Conservation (phyloP, 2,329 filamentous ascomycete genomes). For the Aulographum hederae region DNA sequence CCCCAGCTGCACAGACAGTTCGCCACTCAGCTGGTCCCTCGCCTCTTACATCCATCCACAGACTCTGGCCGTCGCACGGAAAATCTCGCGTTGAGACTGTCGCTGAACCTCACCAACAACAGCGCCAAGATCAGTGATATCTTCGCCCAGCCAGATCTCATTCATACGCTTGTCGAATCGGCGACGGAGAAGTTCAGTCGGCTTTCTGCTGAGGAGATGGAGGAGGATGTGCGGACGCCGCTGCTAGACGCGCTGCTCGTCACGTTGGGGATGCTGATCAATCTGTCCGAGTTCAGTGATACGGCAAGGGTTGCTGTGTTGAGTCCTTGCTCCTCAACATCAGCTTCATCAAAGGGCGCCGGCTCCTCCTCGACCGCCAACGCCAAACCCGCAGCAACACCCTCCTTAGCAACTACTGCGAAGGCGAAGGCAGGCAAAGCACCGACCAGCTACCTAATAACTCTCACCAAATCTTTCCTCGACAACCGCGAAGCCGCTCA, state of each 20-base stretch:
- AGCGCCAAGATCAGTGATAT: slow-evolving; percentile 48
- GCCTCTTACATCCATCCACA: slow-evolving; percentile 11
- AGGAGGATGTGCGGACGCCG: slow-evolving; percentile 33
- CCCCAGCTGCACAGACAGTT: slow-evolving; percentile 32
- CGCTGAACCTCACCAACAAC: slow-evolving; percentile 76
- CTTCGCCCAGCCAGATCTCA: slow-evolving; percentile 40
- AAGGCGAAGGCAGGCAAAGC: too few species aligned
- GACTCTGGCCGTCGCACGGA: slow-evolving; percentile 1
- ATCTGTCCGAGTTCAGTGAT: slow-evolving; percentile 63
- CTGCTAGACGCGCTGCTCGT: slow-evolving; percentile 55
- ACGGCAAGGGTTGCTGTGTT: slow-evolving; percentile 24
- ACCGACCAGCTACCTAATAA: slow-evolving; percentile 31
- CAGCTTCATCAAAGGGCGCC: not conserved
- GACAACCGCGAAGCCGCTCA: not conserved
- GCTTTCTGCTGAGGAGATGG: slow-evolving; percentile 12
- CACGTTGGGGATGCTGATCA: slow-evolving; percentile 68
- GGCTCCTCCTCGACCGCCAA: not conserved
- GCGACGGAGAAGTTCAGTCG: slow-evolving; percentile 12
- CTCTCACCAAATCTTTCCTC: slow-evolving; percentile 38
- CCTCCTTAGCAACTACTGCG: too few species aligned
- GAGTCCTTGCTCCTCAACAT: not conserved
- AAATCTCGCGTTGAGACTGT: slow-evolving; percentile 44
- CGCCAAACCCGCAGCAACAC: not conserved
- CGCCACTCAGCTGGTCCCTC: slow-evolving; percentile 22
- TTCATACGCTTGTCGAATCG: slow-evolving; percentile 18